These are phyloP conservation scores for Suhomyces canberraensis DNA, from an alignment of 805 yeast species.

Conservation along the genomic window DNA sequence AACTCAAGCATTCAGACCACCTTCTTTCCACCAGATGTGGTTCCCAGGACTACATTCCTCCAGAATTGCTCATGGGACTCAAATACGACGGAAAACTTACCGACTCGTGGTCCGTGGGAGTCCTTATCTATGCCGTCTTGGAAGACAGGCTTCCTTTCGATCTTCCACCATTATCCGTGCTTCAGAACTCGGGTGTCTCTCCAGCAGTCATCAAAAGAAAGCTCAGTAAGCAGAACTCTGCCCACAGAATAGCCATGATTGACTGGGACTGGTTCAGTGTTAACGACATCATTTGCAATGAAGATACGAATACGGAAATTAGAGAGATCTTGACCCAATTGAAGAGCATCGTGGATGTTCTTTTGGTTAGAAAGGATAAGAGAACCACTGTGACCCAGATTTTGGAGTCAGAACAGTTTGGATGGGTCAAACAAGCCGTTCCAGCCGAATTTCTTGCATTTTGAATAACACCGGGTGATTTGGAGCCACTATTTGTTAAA, in stretches of 20 bases:
- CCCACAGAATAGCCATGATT: conserved; percentile 87
- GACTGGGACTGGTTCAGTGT: conserved; percentile 83
- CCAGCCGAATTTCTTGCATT: conserved; percentile 1
- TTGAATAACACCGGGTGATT: too few relatives aligned
- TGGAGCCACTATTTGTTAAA: too few relatives aligned
- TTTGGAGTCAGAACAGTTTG: conserved; percentile 15
- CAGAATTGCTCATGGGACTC: conserved; percentile 86
- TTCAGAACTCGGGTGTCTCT: conserved; percentile 27
- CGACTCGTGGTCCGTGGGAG: conserved; percentile 96
- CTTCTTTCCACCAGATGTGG: conserved; percentile 87
- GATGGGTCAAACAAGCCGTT: conserved; percentile 23
- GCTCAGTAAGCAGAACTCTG: conserved; percentile 50
- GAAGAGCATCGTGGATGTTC: conserved; percentile 27
- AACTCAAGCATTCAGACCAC: conserved; percentile 57
- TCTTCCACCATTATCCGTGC: conserved; percentile 55
- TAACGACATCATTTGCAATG: conserved; percentile 15
- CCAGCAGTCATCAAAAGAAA: conserved; percentile 44
- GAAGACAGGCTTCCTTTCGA: conserved; percentile 93
- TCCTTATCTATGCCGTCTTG: conserved; percentile 75
- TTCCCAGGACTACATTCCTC: conserved; percentile 93
- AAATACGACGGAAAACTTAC: conserved; percentile 88
- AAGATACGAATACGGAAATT: conserved; percentile 12
- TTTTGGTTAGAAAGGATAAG: conserved; percentile 38
- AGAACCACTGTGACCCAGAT: conserved; percentile 20
- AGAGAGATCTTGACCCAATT: conserved; percentile 19